Evolutionary conservation across 2,329 filamentous ascomycete species (phyloP), one percentile per base, ranked within the genome.

Genomic region (Ophiosphaerella herpotricha): DNA sequence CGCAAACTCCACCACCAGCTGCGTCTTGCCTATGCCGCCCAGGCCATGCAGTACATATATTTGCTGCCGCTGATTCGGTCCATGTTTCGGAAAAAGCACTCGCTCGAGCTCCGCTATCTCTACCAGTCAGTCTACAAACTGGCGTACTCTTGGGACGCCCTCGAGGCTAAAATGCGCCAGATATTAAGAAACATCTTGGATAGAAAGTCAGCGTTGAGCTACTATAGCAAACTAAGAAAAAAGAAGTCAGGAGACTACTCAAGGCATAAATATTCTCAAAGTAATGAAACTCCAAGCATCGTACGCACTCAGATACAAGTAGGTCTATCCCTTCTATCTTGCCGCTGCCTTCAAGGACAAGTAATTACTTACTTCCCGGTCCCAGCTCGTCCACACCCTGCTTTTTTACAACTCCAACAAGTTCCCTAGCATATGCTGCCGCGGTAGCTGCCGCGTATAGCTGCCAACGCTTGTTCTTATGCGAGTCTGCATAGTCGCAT

Each of bases 1-100:
- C 16, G 53, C 56, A 37, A 63, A 67, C 50, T 64, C 58, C 1
- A 61, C 55, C 12, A 55, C 57, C 2, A 66, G 48, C 46, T 66
- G 60, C 24, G 61, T 66, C 50, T 66, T 66, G 43, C 63, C 61
- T 33, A 67, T 63, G 9, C 62, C 64, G 34, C 62, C 61, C 9
- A 65, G 57, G 7, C 62, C 59, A 38, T 46, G 52, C 26, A 67
- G 39, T 0, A 61, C 43, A n/a, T 29, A 4, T 29, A 29, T 29
- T 29, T 29, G 26, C 26, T 29, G 26, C 26, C 26, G 26, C 26
- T 5, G 26, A 29, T 29, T 29, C 9, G 4, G 26, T 11, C 4
- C 9, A 29, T 29, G 7, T 11, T 29, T 29, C 6, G 6, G 26
- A 1, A 29, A 11, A 29, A 29, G 26, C 26, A 29, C 26, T 11